phyloP scores from a whole-genome alignment of 2,329 filamentous ascomycete genomes.

The Aspergillus floridensis region DNA sequence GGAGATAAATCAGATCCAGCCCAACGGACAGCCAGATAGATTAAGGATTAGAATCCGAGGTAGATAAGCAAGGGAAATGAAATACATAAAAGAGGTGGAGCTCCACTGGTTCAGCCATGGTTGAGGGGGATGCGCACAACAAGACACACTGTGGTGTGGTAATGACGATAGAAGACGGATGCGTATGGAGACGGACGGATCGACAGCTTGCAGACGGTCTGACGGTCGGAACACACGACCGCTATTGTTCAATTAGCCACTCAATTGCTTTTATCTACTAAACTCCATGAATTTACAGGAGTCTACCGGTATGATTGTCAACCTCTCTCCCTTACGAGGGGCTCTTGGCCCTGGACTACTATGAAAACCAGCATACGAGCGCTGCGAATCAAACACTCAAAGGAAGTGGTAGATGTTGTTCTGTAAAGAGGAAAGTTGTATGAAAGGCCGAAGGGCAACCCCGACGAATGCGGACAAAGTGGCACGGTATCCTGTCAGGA shows the following conservation, averaged over 20 bases:
- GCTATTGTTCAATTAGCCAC: slow-evolving; percentile 5
- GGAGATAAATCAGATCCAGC: background rate
- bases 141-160: slow-evolving; percentile 13
- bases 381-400: no score
- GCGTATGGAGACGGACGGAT: slow-evolving; percentile 19
- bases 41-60: slow-evolving; percentile 9
- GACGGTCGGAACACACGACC: slow-evolving; percentile 11
- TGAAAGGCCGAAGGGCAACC: no score
- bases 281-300: no score
- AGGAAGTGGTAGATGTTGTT: no score
- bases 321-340: no score
- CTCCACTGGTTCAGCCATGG: slow-evolving; percentile 14
- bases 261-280: background rate
- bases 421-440: no score
- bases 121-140: slow-evolving; percentile 20
- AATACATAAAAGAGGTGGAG: slow-evolving; percentile 26
- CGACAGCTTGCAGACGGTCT: slow-evolving; percentile 9
- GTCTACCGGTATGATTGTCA: no score
- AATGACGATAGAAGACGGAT: slow-evolving; percentile 23
- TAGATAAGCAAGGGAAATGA: slow-evolving; percentile 18
- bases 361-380: no score
- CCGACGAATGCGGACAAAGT: no score
- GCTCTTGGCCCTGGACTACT: no score
- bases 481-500: no score
- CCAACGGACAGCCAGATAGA: slow-evolving; percentile 5